These are phyloP conservation scores for Xylaria acuta DNA, from an alignment of 495 filamentous ascomycete genomes.

Conservation along the genomic window DNA sequence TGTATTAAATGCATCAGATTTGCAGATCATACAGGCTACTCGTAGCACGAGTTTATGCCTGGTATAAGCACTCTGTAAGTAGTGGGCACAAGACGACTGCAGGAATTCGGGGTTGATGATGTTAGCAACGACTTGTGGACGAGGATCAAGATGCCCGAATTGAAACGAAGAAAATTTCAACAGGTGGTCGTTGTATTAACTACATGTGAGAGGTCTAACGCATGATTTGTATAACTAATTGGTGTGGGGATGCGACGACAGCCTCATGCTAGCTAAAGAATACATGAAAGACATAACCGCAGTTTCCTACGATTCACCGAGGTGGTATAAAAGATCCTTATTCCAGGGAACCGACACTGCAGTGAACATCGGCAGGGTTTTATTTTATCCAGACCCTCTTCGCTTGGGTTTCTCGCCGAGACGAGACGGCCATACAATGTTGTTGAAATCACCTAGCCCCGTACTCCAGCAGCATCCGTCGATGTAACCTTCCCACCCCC, in stretches of 20 bases:
- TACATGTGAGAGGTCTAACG: background rate
- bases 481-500: constrained; percentile 12
- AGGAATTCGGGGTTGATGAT: constrained; percentile 7
- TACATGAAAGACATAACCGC: background rate
- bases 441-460: constrained; percentile 11
- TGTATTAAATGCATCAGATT: constrained; percentile 22
- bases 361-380: background rate
- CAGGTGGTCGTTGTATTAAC: background rate
- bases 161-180: background rate
- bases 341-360: background rate
- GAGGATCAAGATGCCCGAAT: constrained; percentile 21
- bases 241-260: background rate
- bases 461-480: constrained; percentile 1
- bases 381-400: background rate
- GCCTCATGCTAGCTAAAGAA: background rate
- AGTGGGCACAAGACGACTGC: constrained; percentile 15
- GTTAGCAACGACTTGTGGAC: constrained; percentile 18
- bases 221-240: background rate
- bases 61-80: constrained; percentile 14
- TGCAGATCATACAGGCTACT: constrained; percentile 16
- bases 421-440: constrained; percentile 4
- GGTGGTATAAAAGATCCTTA: background rate
- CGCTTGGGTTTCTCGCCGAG: background rate
- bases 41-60: constrained; percentile 25
- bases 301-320: background rate